Conservation (phyloP, 225 moss, liverwort and hornwort genomes). For the Neckera pumila region DNA sequence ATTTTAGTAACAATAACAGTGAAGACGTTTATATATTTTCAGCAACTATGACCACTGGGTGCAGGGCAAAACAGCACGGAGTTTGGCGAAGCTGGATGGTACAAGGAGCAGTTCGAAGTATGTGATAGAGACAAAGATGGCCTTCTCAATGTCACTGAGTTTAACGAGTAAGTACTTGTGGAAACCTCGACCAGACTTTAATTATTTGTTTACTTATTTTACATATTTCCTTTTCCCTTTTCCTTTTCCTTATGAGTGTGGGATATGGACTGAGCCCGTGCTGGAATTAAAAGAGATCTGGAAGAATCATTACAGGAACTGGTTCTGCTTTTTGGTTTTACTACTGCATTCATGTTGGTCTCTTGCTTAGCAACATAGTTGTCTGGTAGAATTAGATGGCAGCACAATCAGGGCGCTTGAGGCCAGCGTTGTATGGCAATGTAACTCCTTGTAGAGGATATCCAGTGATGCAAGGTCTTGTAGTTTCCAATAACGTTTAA, state of each 20-base stretch:
- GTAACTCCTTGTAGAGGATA: background rate
- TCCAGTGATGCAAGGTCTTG: background rate
- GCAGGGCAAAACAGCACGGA: constrained; percentile 39
- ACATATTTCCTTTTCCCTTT: background rate
- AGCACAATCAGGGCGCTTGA: background rate
- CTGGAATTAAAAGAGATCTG: background rate
- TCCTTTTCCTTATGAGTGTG: background rate
- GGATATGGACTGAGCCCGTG: background rate
- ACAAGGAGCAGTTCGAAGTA: constrained; percentile 56
- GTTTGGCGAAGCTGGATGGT: constrained; percentile 61
- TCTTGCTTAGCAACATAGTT: background rate
- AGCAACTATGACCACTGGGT: background rate
- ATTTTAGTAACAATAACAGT: background rate
- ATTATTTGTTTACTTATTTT: background rate
- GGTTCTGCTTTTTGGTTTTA: background rate
- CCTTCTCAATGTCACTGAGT: constrained; percentile 53
- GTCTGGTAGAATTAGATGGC: background rate
- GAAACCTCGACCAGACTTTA: background rate
- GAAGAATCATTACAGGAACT: background rate
- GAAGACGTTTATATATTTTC: background rate
- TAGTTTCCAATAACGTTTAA: background rate
- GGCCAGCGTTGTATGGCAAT: background rate
- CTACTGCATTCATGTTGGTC: background rate
- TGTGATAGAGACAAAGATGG: constrained; percentile 59
- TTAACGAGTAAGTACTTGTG: constrained; percentile 32